A percentile compares a stretch with the other conserved stretches of the same genome.
Evolutionary conservation across 148 eudicot species (phyloP).

Genomic region (Silene uniflora): DNA sequence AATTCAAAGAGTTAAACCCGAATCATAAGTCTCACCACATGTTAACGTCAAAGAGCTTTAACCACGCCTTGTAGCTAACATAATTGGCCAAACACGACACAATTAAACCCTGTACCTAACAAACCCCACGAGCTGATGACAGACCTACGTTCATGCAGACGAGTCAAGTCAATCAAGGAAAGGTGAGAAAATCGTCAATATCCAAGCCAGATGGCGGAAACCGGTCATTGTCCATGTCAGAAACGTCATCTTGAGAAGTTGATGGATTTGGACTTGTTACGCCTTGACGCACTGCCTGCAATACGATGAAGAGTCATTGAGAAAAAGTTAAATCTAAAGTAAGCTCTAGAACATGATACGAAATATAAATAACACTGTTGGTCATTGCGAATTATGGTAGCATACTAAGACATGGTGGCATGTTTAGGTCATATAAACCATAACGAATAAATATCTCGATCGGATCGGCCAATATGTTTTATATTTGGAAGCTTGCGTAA

Average conservation of each 20-base stretch:
- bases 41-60: not conserved
- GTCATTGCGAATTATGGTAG: too few species aligned
- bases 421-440: too few species aligned
- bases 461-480: too few species aligned
- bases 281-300: conserved; percentile 69
- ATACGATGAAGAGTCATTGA: conserved; percentile 1
- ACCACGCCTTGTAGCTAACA: not conserved
- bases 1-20: too few species aligned
- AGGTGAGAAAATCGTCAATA: conserved; percentile 34
- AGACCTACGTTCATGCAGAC: not conserved
- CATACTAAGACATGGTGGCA: too few species aligned
- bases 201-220: conserved; percentile 31
- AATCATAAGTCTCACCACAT: not conserved
- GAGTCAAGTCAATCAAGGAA: conserved; percentile 17
- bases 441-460: too few species aligned
- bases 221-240: conserved; percentile 40
- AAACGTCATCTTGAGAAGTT: conserved; percentile 29
- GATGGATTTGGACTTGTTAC: conserved; percentile 34
- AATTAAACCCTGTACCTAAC: not conserved
- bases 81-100: not conserved
- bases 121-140: not conserved
- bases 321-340: not conserved
- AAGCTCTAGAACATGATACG: not conserved
- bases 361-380: too few species aligned
- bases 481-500: too few species aligned